Evolutionary conservation across 148 eudicot species (phyloP), one percentile per base, ranked within the genome.

Genomic region (Tetragonia tetragonoides): DNA sequence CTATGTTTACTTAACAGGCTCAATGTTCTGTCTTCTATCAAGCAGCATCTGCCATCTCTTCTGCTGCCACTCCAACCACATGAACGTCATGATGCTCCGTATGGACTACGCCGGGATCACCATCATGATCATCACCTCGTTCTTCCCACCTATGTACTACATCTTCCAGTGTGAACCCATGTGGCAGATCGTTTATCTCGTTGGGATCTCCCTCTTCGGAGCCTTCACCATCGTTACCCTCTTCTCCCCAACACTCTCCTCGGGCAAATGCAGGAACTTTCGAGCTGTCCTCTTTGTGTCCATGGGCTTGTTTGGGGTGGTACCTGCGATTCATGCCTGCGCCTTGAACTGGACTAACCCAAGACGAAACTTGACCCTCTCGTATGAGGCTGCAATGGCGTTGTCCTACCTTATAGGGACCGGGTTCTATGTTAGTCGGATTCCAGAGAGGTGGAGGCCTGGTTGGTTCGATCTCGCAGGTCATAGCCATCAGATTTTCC

Each of bases 401-500:
- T 3, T 90, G 34, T 91, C 88, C 0, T 95, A 95, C 62, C 78
- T 95, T 74, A 80, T 77, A 0, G 99, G 99, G 79, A 88, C 99
- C 1, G 75, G 83, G 44, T 95, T 95, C 68, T 95, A 95, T 14
- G 92, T 93, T 17, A 83, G 80, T 18, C 85, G 96, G 80, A 70
- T 95, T n/a, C 99, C 97, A 1, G 99, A 95, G 83, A 83, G 96
- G 84, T 95, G 97, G 92, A 79, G 69, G 79, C 97, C 99, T 0
- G 99, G 99, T 6, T 87, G 87, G 87, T 95, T 95, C 49, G 99
- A 95, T 66, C 78, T 95, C 7, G 92, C 97, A 0, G 97, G 99
- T 2, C 97, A 95, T 57, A 95, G 99, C 71, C 99, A 95, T 75
- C 97, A 95, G 72, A 95, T 95, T 42, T 95, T 95, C 60, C 99